phyloP scores from a whole-genome alignment of 2,329 filamentous ascomycete genomes.

The Colletotrichum australisinense region DNA sequence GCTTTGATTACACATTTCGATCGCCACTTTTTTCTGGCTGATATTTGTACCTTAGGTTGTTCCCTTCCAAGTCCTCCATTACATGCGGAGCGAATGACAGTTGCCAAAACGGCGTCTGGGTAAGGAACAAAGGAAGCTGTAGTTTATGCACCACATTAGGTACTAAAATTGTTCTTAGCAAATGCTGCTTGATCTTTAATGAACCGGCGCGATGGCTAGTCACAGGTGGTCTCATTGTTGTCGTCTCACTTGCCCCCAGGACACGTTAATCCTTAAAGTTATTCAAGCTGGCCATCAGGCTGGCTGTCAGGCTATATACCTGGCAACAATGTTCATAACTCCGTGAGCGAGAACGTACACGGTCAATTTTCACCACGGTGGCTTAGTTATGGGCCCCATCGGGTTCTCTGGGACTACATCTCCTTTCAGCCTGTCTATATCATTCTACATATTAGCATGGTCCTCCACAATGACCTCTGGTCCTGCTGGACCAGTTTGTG shows the following conservation, averaged over 20 bases:
- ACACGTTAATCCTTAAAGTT: background rate
- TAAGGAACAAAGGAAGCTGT: constrained; percentile 31
- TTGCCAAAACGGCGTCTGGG: constrained; percentile 30
- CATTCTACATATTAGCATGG: background rate
- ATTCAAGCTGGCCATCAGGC: background rate
- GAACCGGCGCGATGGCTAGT: background rate
- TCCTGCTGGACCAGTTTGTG: background rate
- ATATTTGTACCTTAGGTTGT: constrained; percentile 38
- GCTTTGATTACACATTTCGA: constrained; percentile 11
- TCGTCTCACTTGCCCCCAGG: background rate
- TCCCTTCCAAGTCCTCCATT: constrained; percentile 26
- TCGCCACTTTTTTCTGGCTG: constrained; percentile 34
- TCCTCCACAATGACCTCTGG: background rate
- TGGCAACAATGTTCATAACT: background rate
- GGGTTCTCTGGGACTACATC: background rate
- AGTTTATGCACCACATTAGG: constrained; percentile 13
- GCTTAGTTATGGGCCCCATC: background rate
- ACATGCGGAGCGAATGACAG: constrained; percentile 29
- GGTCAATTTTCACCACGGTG: background rate
- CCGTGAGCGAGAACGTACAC: background rate
- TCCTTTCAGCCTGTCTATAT: background rate
- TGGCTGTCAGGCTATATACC: background rate
- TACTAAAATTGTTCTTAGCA: constrained; percentile 19
- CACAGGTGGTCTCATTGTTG: no score
- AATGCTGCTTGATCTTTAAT: background rate